Evolutionary conservation across 371 early-diverging fungal genomes (phyloP), one percentile per base, ranked within the genome.

Genomic region (Thermomucor indicae-seudaticae): DNA sequence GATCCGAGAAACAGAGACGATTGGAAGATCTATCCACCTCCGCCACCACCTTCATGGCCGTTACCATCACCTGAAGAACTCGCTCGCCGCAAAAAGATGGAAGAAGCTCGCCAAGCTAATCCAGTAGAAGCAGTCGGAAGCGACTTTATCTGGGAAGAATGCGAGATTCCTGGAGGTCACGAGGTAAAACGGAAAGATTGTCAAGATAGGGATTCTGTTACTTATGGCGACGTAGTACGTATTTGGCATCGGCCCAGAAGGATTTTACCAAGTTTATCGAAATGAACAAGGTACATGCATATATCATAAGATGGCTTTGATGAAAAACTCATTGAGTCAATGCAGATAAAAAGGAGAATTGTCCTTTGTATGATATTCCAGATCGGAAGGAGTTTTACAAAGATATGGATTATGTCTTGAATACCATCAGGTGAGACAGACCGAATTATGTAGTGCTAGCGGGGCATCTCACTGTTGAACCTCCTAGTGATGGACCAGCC

Each of bases 11-110:
- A 95, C 65, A 47, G 53, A 3, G 78, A 75, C 10, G 81, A 73
- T 14, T 97, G 95, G 93, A 67, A 75, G 3, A 89, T 96, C 35
- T 95, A 96, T 60, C 97, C 97, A 29, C 79, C 83, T 0, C 90
- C 95, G 4, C 95, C 95, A 0, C 78, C 75, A 4, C 89, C 89
- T 4, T 75, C 83, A 1, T 90, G 89, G 83, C 80, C 83, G 0
- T 57, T 75, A 12, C 70, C 77, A 1, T 25, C 70, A 0, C 52
- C 74, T 58, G 65, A 81, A 57, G 58, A 78, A 64, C 38, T 70
- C 51, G 42, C 65, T 55, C 16, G 68, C 49, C 43, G 70, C 50
- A 55, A 72, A 58, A 41, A 58, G 39, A 69, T 69, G 49, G 75
- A 79, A 28, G 67, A 75, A 31, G 63, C 60, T 25, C 67, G 83